phyloP scores from a whole-genome alignment of 2,329 filamentous ascomycete species.

The Ampelomyces quisqualis region DNA sequence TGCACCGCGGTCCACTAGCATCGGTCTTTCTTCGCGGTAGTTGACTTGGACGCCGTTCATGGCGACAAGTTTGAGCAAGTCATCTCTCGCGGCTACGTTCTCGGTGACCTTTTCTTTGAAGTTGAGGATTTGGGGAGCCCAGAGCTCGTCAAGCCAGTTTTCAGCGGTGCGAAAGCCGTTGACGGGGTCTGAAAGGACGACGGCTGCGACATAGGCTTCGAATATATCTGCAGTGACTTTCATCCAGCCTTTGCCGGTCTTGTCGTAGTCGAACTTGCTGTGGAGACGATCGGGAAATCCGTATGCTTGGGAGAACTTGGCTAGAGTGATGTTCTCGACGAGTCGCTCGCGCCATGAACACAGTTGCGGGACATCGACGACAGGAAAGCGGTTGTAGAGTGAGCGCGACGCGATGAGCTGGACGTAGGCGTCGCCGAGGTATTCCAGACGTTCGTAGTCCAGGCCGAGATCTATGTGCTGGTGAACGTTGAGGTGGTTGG shows the following conservation, averaged over 20 bases:
- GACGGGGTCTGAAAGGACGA: constrained; percentile 66
- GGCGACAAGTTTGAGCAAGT: constrained; percentile 41
- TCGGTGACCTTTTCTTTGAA: constrained; percentile 38
- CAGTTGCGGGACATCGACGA: constrained; percentile 65
- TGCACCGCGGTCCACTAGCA: constrained; percentile 55
- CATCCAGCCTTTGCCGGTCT: constrained; percentile 41
- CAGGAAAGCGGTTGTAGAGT: constrained; percentile 70
- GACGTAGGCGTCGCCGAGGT: constrained; percentile 84
- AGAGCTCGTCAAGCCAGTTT: constrained; percentile 73
- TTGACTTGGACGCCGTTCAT: constrained; percentile 40
- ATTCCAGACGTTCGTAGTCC: constrained; percentile 81
- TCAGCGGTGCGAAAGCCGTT: constrained; percentile 63
- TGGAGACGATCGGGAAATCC: constrained; percentile 65
- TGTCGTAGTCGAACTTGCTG: constrained; percentile 46
- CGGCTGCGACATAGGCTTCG: constrained; percentile 82
- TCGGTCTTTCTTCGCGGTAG: constrained; percentile 54
- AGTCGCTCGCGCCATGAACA: constrained; percentile 76
- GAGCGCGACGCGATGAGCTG: constrained; percentile 74
- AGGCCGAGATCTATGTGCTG: constrained; percentile 26
- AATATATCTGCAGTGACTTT: constrained; percentile 87
- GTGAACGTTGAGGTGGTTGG: constrained; percentile 14
- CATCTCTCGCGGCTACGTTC: constrained; percentile 43
- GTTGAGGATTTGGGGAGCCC: constrained; percentile 52
- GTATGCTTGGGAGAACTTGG: constrained; percentile 68
- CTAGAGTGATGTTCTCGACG: constrained; percentile 77